phyloP scores from a whole-genome alignment of 176 grass and related monocot species.

The Paspalum vaginatum region DNA sequence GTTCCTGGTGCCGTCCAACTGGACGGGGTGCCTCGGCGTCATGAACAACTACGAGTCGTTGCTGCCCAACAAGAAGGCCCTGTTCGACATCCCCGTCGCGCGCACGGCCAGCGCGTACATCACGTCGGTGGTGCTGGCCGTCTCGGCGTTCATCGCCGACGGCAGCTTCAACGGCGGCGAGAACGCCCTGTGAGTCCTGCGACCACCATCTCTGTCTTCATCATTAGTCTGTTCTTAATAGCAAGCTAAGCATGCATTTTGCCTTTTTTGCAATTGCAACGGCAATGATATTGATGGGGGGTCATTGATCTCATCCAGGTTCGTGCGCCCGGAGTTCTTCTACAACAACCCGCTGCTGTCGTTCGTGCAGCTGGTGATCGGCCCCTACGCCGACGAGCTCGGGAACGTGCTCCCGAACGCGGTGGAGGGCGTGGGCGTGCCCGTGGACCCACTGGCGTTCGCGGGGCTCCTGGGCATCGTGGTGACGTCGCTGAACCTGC shows the following conservation, averaged over 20 bases:
- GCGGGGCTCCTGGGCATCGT: conserved; percentile 94
- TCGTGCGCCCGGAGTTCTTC: conserved; percentile 90
- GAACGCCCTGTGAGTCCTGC: conserved; percentile 74
- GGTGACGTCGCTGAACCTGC: conserved; percentile 94
- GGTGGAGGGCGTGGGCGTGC: conserved; percentile 94
- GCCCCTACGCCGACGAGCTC: conserved; percentile 93
- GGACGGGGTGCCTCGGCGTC: conserved; percentile 94
- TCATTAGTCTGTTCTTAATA: too few relatives aligned
- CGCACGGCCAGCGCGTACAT: conserved; percentile 89
- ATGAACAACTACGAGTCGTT: conserved; percentile 98
- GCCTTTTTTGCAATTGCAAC: background rate
- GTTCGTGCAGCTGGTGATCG: conserved; percentile 91
- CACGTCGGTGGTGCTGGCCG: conserved; percentile 66
- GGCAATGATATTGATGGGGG: too few relatives aligned
- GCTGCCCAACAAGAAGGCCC: conserved; percentile 82
- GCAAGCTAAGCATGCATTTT: too few relatives aligned
- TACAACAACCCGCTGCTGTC: conserved; percentile 98
- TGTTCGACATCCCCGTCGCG: conserved; percentile 91
- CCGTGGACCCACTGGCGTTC: conserved; percentile 96
- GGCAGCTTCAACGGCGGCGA: conserved; percentile 96
- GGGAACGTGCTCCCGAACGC: conserved; percentile 99
- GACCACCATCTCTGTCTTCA: background rate
- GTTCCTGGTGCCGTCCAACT: conserved; percentile 94
- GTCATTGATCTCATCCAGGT: conserved; percentile 56
- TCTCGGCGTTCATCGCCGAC: conserved; percentile 87